Base-by-base conservation (phyloP, 768 basidiomycete species). In the Hericium rajendrae region DNA sequence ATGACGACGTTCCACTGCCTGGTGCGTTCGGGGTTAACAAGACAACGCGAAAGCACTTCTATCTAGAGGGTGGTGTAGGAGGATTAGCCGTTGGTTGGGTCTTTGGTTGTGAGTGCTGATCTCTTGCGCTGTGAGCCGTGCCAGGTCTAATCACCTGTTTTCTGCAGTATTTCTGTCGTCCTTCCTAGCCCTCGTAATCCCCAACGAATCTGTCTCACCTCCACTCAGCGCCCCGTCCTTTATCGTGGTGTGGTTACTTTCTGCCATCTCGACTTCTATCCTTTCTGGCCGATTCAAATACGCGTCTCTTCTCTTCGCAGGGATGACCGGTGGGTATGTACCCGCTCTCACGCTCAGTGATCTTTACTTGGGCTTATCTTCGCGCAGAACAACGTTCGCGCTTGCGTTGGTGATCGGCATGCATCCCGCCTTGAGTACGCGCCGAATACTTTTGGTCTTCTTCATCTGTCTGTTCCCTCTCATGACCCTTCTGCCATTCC, bases 31-130 rank as follows among this genome's bases (percentile, higher is more conserved):
- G 50, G 54, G 52, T 38, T 58, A 49, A 38, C 49, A 43, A 53
- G 38, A 57, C 67, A 18, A 67, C 68, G 24, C 66, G 59, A 24
- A 65, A 69, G 22, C 65, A 60, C 38, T 80, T 72, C 66, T 62
- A 70, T 9, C 67, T 85, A 15, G 80, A 79, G 65, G 84, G 84
- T 38, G 84, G 84, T 5, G 58, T 85, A 22, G 85, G 85, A 51
- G 85, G 85, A 11, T 60, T 84, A 32, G 73, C 75, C 10, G 66
- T 71, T 24, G 85, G 84, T 20, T 85, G 76, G 67, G 67, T 72
- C 1, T 82, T 83, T 62, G 84, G 84, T 59, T 63, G 84, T 85
- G 32, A 32, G 32, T 32, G 32, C 6, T 32, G 6, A 32, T 32
- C 32, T 32, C 6, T 6, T 8, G 32, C 9, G 9, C 32, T 32